Percentiles rank a stretch among this genome's conserved stretches.
phyloP scores from a whole-genome alignment of 2,329 filamentous ascomycete genomes.

The Aspergillus sp. region DNA sequence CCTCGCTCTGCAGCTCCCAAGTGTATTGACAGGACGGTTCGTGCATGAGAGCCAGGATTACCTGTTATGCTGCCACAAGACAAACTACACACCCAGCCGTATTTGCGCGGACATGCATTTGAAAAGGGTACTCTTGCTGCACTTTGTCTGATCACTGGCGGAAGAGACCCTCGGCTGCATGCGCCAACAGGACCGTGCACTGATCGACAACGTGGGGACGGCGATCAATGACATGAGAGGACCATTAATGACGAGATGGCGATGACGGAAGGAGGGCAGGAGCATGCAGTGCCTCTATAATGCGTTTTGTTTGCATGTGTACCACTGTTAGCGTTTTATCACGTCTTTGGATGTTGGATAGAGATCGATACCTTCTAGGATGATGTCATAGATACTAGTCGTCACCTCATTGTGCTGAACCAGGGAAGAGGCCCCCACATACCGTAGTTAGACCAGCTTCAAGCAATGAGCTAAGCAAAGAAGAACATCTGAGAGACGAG shows the following conservation, averaged over 20 bases:
- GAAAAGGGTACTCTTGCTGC: neutral
- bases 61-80: neutral
- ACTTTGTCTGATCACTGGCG: neutral
- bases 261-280: neutral
- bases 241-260: neutral
- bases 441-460: neutral
- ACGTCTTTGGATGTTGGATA: neutral
- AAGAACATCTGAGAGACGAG: neutral
- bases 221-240: neutral
- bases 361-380: neutral
- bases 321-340: neutral
- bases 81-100: neutral
- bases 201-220: conserved; percentile 16
- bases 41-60: neutral
- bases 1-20: neutral
- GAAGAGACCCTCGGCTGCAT: neutral
- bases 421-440: neutral
- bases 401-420: conserved; percentile 2
- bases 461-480: neutral
- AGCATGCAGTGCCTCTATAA: neutral
- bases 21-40: neutral
- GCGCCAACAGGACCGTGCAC: conserved; percentile 15
- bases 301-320: neutral
- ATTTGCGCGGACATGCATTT: neutral
- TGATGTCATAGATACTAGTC: neutral